Base-by-base conservation (phyloP, 1,284 basidiomycete genomes). In the Microbotryomycetes sp. region DNA sequence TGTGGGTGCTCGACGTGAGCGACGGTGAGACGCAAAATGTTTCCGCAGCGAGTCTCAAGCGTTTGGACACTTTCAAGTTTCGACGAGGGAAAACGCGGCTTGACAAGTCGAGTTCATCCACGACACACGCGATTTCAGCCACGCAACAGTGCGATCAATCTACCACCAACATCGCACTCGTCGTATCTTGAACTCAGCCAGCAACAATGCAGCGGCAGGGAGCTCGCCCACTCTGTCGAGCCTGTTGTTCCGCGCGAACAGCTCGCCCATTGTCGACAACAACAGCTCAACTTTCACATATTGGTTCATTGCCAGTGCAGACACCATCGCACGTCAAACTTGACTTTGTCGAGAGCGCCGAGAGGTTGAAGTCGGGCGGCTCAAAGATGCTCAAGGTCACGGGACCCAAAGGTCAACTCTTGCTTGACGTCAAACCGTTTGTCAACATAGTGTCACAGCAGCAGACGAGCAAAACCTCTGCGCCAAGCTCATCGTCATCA, bases 231-330 rank as follows among this genome's bases (percentile, higher is more conserved):
- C 50, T 15, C 25, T 19, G 25, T 19, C 26, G 28, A 23, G 25
- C 50, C 25, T 9, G 6, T 19, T 52, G 50, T 28, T 22, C 23
- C 48, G 32, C 58, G 22, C n/a, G 12, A 12, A 42, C 36, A 12
- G 16, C 23, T 5, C 53, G 62, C 45, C 2, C 58, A 28, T 53
- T 60, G 31, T 23, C 53, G 6, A 45, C 60, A 7, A 64, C 73
- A 29, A 32, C 71, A 2, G 2, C 58, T 4, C 12, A 64, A 9
- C 25, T 49, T 12, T 78, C 78, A 3, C 87, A 93, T 77, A 86
- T 94, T 64, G 92, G 91, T 62, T 85, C 86, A 70, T 80, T 83
- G 59, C 88, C 89, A 54, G 86, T 96, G 59, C 78, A 80, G 64
- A 77, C 88, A 69, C 89, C 91, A 6, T 72, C 81, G 9, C 79